Evolutionary conservation across 2,329 filamentous ascomycete genomes (phyloP).

Genomic region (Eutypella sp.): DNA sequence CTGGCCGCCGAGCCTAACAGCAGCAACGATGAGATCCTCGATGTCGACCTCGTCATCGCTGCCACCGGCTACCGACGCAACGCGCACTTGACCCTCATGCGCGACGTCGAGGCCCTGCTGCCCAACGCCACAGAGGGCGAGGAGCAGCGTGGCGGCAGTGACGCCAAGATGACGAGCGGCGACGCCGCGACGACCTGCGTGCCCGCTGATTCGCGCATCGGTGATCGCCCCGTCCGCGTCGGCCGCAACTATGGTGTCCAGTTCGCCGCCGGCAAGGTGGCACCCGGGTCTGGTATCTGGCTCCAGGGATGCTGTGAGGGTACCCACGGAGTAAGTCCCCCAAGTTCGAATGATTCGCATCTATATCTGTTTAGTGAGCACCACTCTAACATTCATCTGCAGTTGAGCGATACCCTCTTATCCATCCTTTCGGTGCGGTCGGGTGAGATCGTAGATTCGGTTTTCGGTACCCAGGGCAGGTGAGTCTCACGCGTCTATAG

Average conservation of each 20-base stretch:
- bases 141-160: conserved; percentile 14
- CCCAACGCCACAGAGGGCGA: no score
- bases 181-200: conserved; percentile 5
- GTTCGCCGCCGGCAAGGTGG: conserved; percentile 64
- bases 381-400: conserved; percentile 8
- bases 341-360: neutral
- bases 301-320: conserved; percentile 91
- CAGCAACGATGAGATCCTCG: conserved; percentile 54
- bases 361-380: neutral
- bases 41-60: conserved; percentile 77
- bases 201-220: conserved; percentile 36
- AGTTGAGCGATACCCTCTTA: conserved; percentile 77
- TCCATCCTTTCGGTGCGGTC: conserved; percentile 72
- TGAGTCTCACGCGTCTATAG: no score
- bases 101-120: conserved; percentile 60
- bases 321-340: conserved; percentile 75
- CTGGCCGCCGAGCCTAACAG: conserved; percentile 33
- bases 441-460: conserved; percentile 71
- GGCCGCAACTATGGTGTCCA: conserved; percentile 73
- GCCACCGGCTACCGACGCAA: conserved; percentile 83
- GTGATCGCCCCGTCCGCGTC: conserved; percentile 48
- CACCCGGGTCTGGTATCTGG: conserved; percentile 75
- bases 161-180: conserved; percentile 5
- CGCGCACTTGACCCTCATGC: conserved; percentile 73
- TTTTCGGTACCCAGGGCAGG: conserved; percentile 49